phyloP scores from a whole-genome alignment of 257 asterid genomes.

The Solanum medicagineum region DNA sequence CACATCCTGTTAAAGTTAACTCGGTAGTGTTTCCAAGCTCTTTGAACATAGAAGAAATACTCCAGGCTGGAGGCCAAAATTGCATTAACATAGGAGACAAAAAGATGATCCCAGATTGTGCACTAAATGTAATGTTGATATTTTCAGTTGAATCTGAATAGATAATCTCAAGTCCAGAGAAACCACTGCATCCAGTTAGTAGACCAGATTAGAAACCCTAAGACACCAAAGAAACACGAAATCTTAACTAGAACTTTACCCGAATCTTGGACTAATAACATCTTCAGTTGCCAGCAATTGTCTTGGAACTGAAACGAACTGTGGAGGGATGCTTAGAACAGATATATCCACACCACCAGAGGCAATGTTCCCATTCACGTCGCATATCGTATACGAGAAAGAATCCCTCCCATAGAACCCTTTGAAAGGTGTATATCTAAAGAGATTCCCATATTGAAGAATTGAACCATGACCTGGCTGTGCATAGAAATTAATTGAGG shows the following conservation, averaged over 20 bases:
- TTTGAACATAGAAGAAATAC: constrained; percentile 21
- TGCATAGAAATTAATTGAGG: not conserved
- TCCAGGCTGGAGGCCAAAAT: constrained; percentile 53
- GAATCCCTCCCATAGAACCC: constrained; percentile 68
- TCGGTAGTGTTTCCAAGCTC: constrained; percentile 17
- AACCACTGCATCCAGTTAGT: constrained; percentile 53
- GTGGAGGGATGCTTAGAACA: constrained; percentile 73
- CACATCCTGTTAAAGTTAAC: constrained; percentile 43
- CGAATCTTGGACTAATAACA: constrained; percentile 51
- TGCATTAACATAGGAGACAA: constrained; percentile 57
- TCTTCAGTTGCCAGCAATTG: constrained; percentile 68
- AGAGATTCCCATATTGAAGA: constrained; percentile 39
- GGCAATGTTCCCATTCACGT: constrained; percentile 62
- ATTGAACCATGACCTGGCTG: constrained; percentile 87
- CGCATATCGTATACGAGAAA: constrained; percentile 50
- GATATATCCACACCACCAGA: constrained; percentile 55
- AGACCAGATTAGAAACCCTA: not conserved
- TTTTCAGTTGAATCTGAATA: constrained; percentile 59
- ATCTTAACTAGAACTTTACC: constrained; percentile 27
- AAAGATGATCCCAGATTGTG: constrained; percentile 41
- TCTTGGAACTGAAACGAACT: constrained; percentile 48
- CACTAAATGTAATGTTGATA: constrained; percentile 43
- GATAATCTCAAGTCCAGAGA: constrained; percentile 54
- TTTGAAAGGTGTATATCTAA: constrained; percentile 72
- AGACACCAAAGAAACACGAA: not conserved